These are phyloP conservation scores for Alternaria viburni DNA, from an alignment of 2,329 filamentous ascomycete species.

Conservation along the genomic window DNA sequence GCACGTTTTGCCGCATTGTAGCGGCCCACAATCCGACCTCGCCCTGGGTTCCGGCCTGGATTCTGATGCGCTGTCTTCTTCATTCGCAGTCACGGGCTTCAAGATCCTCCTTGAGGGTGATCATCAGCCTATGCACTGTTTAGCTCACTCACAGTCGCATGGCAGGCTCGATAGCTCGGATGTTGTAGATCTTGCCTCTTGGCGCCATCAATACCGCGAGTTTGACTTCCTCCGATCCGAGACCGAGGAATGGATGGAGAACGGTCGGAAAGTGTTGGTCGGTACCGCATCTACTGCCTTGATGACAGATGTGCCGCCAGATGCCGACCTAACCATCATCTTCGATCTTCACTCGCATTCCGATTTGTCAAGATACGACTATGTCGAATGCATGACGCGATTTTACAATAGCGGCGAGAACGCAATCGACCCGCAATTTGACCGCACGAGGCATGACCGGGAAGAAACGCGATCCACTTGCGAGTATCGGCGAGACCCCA, in stretches of 20 bases:
- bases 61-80: slow-evolving; percentile 14
- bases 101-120: slow-evolving; percentile 51
- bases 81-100: slow-evolving; percentile 42
- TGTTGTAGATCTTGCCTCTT: slow-evolving; percentile 39
- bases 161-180: slow-evolving; percentile 40
- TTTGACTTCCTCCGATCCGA: slow-evolving; percentile 32
- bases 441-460: slow-evolving; percentile 23
- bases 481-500: slow-evolving; percentile 23
- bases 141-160: slow-evolving; percentile 42
- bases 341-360: slow-evolving; percentile 45
- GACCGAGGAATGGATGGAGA: slow-evolving; percentile 27
- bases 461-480: slow-evolving; percentile 32
- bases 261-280: slow-evolving; percentile 45
- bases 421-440: slow-evolving; percentile 30
- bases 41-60: slow-evolving; percentile 13
- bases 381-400: slow-evolving; percentile 41
- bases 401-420: slow-evolving; percentile 42
- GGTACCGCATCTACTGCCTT: slow-evolving; percentile 52
- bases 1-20: slow-evolving; percentile 23
- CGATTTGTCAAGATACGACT: slow-evolving; percentile 36
- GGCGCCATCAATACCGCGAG: slow-evolving; percentile 44
- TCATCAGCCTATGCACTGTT: slow-evolving; percentile 46
- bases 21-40: slow-evolving; percentile 23
- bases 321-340: slow-evolving; percentile 40
- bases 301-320: slow-evolving; percentile 46